Conservation (phyloP, 1,284 basidiomycete species). For the Moesziomyces aphidis region DNA sequence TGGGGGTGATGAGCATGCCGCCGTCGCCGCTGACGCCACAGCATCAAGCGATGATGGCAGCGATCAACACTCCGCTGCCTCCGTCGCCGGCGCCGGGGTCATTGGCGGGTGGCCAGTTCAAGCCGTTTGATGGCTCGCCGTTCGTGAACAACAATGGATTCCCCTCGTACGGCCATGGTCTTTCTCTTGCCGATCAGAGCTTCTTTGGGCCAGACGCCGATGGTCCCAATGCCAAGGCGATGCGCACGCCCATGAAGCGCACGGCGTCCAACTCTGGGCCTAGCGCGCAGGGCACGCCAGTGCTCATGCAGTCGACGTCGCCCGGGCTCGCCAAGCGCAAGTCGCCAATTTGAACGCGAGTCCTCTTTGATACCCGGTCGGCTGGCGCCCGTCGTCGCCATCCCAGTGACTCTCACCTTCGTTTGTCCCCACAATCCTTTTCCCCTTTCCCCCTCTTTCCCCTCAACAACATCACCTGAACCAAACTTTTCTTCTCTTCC, state of each 20-base stretch:
- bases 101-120: conserved; percentile 30
- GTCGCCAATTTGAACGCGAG: conserved; percentile 25
- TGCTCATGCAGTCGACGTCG: conserved; percentile 33
- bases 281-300: conserved; percentile 37
- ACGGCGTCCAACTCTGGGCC: conserved; percentile 54
- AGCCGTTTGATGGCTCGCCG: conserved; percentile 27
- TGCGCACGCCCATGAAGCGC: conserved; percentile 55
- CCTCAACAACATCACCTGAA: background rate
- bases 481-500: background rate
- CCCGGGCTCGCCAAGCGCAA: conserved; percentile 44
- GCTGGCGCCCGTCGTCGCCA: background rate
- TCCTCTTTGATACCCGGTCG: background rate
- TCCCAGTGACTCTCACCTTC: background rate
- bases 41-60: conserved; percentile 54
- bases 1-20: conserved; percentile 52
- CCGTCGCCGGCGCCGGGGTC: conserved; percentile 53
- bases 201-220: conserved; percentile 35
- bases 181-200: conserved; percentile 25
- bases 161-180: conserved; percentile 14
- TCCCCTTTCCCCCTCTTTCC: too few species aligned
- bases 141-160: conserved; percentile 30
- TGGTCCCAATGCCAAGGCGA: conserved; percentile 54
- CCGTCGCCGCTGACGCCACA: conserved; percentile 44
- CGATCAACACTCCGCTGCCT: conserved; percentile 59
- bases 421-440: background rate